Evolutionary conservation across 1,139 yeast genomes (phyloP), one percentile per base, ranked within the genome.

Genomic region (Hyphopichia burtonii): DNA sequence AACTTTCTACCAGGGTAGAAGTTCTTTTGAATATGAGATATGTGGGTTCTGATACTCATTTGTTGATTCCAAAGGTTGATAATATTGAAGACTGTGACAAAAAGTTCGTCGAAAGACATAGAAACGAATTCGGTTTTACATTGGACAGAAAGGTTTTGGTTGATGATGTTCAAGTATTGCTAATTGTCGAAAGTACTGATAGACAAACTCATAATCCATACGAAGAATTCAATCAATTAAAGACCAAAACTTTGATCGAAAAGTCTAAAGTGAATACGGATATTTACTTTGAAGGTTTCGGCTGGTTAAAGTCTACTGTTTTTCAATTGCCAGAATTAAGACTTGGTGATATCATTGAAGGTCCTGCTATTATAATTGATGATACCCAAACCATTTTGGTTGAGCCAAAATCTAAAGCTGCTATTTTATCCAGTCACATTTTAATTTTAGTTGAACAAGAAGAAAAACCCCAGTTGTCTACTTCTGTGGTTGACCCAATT

Each of bases 311-410:
- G 2, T 71, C 91, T 1, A 68, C 75, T 0, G 73, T 87, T 1
- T 80, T 65, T 52, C 61, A 68, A 38, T 65, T 86, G 37, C 76
- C 72, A 9, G 66, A 71, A 2, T 64, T 89, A 42, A 43, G 58
- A 1, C 52, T 74, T 9, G 96, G 96, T 2, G 63, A 75, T 11
- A 54, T 62, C 11, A 62, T 90, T 4, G 33, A 49, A 2, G 97
- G 96, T 0, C 97, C 97, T 2, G 88, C 95, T 0, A 80, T 90
- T 50, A 74, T 90, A 45, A 83, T 90, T 17, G 97, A 90, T 62
- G 81, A 80, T 35, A 90, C 96, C 0, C 96, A 90, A 61, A 90
- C 97, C 0, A 82, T 89, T 48, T 75, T 90, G 17, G 76, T 90
- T 17, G 88, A 89, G 19, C 94, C 96, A 1, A 63, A 71, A 40